Conservation (phyloP, 805 yeast species). For the Saitoella complicata region DNA sequence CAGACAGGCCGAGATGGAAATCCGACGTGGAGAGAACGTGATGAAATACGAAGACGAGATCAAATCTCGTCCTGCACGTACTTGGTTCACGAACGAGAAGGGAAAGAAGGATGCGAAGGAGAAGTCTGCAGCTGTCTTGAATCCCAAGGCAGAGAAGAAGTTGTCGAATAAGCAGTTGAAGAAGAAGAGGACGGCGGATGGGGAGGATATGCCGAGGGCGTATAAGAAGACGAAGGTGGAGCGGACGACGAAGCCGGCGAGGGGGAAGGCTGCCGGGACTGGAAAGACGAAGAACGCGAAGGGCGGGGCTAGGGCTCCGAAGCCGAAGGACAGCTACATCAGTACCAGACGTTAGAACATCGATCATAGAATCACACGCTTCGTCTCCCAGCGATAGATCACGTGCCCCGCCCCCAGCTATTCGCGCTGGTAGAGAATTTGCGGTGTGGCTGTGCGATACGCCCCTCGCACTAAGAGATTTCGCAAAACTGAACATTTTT, state of each 20-base stretch:
- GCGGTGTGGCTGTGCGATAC: too few relatives aligned
- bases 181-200: constrained; percentile 57
- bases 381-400: too few relatives aligned
- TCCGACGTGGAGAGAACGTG: constrained; percentile 70
- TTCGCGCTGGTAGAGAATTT: too few relatives aligned
- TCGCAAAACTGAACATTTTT: too few relatives aligned
- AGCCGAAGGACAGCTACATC: too few relatives aligned
- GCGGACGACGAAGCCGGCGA: constrained; percentile 34
- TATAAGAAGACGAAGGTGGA: constrained; percentile 72
- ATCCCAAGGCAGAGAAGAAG: neutral
- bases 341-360: too few relatives aligned
- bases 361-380: too few relatives aligned
- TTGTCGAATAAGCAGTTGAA: constrained; percentile 32
- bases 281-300: too few relatives aligned
- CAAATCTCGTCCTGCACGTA: constrained; percentile 77
- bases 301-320: too few relatives aligned
- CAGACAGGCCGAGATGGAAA: constrained; percentile 68
- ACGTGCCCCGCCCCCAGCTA: too few relatives aligned
- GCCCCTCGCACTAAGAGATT: too few relatives aligned
- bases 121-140: constrained; percentile 7
- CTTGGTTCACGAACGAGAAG: constrained; percentile 65
- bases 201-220: constrained; percentile 27
- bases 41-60: constrained; percentile 70
- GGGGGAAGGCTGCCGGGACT: too few relatives aligned
- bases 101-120: constrained; percentile 25